These are phyloP conservation scores for Uronychia binucleata DNA, from an alignment of 73 alveolate genomes.

Conservation along the genomic window DNA sequence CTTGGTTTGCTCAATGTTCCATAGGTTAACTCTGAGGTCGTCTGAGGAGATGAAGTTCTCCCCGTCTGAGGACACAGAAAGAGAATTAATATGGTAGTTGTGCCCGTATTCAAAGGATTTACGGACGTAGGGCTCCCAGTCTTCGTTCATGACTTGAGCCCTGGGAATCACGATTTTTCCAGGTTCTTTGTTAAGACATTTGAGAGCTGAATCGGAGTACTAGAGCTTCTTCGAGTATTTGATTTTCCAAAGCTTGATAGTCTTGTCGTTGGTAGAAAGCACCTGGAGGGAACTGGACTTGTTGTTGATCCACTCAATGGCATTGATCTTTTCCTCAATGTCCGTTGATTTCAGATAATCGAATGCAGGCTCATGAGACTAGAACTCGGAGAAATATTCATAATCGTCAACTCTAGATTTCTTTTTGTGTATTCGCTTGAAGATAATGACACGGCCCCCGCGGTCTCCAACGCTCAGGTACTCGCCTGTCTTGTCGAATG, in stretches of 20 bases:
- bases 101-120: constrained; percentile 46
- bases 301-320: constrained; percentile 41
- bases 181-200: not conserved
- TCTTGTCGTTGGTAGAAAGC: constrained; percentile 55
- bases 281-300: constrained; percentile 16
- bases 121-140: constrained; percentile 30
- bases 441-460: constrained; percentile 62
- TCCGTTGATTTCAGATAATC: constrained; percentile 52
- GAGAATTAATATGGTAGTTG: constrained; percentile 55
- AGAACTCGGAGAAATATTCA: constrained; percentile 50
- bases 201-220: not conserved
- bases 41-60: constrained; percentile 57
- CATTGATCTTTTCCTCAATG: constrained; percentile 50
- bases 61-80: constrained; percentile 61
- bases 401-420: constrained; percentile 37
- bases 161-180: constrained; percentile 26
- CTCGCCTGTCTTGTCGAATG: constrained; percentile 59
- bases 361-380: constrained; percentile 64
- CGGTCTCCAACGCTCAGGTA: constrained; percentile 60
- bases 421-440: constrained; percentile 18
- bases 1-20: constrained; percentile 28
- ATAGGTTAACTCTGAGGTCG: constrained; percentile 52
- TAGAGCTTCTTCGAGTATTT: constrained; percentile 31
- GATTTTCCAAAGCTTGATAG: constrained; percentile 54
- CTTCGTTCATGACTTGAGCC: constrained; percentile 19